Evolutionary conservation across 129 eudicot genomes (phyloP), one percentile per base, ranked within the genome.

Genomic region (Chrysanthemum makinoi): DNA sequence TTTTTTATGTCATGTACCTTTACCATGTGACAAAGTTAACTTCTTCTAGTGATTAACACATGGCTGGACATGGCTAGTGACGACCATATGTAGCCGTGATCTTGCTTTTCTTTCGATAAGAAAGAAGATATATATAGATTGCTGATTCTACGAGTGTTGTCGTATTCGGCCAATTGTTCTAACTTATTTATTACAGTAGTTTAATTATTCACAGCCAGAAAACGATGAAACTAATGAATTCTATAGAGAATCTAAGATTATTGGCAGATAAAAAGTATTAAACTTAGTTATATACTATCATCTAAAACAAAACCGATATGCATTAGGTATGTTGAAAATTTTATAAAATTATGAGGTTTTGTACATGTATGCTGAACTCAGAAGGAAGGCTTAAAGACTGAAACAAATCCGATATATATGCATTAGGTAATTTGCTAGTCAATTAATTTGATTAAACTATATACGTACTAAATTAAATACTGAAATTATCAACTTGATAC

Each of bases 51-150:
- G 55, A 49, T 6, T 18, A 47, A 67, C 72, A 67, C 72, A 67
- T 67, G 72, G 72, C 16, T 67, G 43, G 47, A 24, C 20, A 49
- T 67, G 59, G 59, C 35, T 33, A 28, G n/a, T 67, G 72, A 67
- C 60, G 43, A 15, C 16, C 59, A 67, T 48, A 49, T 49, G 43
- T 24, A 22, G 7, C 22, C 39, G 51, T n/a, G 70, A 33, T 66
- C 48, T 66, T 10, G 66, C 66, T 61, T 61, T 17, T 10, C 12
- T 17, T 19, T 17, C 24, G 20, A 56, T 56, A 5, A 56, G 26
- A 4, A n/a, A 9, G 28, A 56, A 6, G n/a, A 52, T 52, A 52
- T 39, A 39, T 6, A 6, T 39, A 39, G 44, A 39, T 39, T 39
- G 44, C 6, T 39, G 44, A 39, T 39, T 39, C 7, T 8, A 39